A percentile compares a stretch with the other conserved stretches of the same genome.
Evolutionary conservation across 331 rosid genomes (phyloP).

Genomic region (Quercus phellos): DNA sequence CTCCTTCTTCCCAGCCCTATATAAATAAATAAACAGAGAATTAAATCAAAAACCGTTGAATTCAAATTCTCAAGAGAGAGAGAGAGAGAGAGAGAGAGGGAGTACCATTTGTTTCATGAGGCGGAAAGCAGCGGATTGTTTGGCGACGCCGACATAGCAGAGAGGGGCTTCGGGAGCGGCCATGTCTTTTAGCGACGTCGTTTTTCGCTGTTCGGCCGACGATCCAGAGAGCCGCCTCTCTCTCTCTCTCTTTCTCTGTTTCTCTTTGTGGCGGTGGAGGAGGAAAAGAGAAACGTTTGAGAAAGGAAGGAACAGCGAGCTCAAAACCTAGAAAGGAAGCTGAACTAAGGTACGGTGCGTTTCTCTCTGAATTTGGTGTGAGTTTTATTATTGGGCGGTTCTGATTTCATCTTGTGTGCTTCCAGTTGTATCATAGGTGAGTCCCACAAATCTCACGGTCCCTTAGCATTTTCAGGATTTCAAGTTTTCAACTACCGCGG

Average conservation of each 20-base stretch:
- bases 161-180: constrained; percentile 89
- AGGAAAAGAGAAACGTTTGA: not conserved
- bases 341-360: too few relatives aligned
- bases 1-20: constrained; percentile 99
- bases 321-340: not conserved
- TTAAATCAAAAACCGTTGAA: not conserved
- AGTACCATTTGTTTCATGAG: constrained; percentile 96
- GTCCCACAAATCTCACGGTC: too few relatives aligned
- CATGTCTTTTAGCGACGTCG: constrained; percentile 39
- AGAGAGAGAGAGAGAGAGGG: not conserved
- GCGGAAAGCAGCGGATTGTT: constrained; percentile 83
- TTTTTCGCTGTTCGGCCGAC: not conserved
- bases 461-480: too few relatives aligned
- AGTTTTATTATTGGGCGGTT: too few relatives aligned
- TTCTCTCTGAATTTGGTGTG: too few relatives aligned
- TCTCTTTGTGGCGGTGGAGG: not conserved
- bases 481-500: too few relatives aligned
- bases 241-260: not conserved
- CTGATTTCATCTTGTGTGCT: too few relatives aligned
- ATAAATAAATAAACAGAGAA: not conserved
- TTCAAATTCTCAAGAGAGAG: not conserved
- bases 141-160: constrained; percentile 87
- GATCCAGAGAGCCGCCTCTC: constrained; percentile 16
- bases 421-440: too few relatives aligned
- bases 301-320: not conserved